Conservation (phyloP, 2,329 filamentous ascomycete species). For the Phoma sp. region DNA sequence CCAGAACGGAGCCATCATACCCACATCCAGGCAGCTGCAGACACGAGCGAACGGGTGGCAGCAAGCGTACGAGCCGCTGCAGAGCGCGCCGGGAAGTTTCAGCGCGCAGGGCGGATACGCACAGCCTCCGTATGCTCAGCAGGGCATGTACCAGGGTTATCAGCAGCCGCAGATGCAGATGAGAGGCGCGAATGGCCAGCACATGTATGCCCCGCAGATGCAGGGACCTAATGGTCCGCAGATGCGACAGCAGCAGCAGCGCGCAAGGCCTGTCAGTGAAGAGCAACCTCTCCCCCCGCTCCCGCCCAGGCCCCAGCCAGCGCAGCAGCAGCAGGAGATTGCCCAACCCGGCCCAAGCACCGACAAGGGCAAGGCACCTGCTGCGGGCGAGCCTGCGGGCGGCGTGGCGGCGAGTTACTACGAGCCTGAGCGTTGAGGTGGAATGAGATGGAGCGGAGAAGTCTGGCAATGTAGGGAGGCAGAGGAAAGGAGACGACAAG, state of each 20-base stretch:
- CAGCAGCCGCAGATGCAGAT: neutral
- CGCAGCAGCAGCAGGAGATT: neutral
- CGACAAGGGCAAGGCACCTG: conserved; percentile 5
- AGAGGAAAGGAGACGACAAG: too few relatives aligned
- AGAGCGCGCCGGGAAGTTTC: neutral
- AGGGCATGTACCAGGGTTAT: neutral
- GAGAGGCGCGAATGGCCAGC: too few relatives aligned
- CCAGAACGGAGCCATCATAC: conserved; percentile 36
- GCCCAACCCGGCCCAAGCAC: neutral
- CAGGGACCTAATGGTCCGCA: neutral
- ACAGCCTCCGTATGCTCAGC: neutral
- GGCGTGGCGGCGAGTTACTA: conserved; percentile 9
- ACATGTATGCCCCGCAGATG: neutral
- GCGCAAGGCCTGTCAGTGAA: neutral
- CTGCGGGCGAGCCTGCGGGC: neutral
- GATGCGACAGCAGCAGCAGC: neutral
- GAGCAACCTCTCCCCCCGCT: conserved; percentile 4
- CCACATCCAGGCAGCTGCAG: conserved; percentile 26
- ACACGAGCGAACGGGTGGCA: neutral
- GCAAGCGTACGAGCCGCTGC: conserved; percentile 1
- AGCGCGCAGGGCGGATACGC: neutral
- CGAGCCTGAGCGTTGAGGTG: conserved; percentile 5
- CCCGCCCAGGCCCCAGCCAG: neutral
- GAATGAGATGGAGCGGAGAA: too few relatives aligned
- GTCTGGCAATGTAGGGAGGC: too few relatives aligned